Evolutionary conservation across 1,284 basidiomycete genomes (phyloP).

Genomic region (Sporisorium reilianum): DNA sequence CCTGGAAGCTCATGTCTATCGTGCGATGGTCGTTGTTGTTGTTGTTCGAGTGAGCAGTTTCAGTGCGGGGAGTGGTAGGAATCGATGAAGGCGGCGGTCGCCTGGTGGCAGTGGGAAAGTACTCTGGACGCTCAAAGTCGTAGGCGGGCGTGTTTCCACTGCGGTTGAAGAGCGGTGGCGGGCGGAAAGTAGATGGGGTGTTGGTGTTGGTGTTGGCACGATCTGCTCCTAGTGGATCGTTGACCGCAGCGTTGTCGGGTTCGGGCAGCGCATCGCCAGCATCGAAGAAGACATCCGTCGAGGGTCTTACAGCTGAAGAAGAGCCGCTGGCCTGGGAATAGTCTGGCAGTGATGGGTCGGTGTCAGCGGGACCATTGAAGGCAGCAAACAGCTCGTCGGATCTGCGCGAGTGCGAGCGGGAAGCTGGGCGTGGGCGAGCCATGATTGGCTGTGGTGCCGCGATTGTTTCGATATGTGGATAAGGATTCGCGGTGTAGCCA

Average conservation of each 20-base stretch:
- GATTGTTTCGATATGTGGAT: neutral
- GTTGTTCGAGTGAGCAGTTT: slow-evolving; percentile 2
- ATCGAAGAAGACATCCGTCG: slow-evolving; percentile 60
- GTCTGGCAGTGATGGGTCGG: slow-evolving; percentile 30
- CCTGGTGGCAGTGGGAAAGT: slow-evolving; percentile 46
- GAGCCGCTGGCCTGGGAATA: slow-evolving; percentile 33
- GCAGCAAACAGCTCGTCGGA: slow-evolving; percentile 44
- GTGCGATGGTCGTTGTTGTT: slow-evolving; percentile 24
- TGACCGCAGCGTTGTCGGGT: slow-evolving; percentile 16
- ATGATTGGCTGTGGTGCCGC: slow-evolving; percentile 22
- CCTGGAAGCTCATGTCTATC: slow-evolving; percentile 38
- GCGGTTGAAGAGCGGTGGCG: slow-evolving; percentile 10
- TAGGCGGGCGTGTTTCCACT: slow-evolving; percentile 32
- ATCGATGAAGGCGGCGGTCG: slow-evolving; percentile 29
- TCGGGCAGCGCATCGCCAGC: slow-evolving; percentile 55
- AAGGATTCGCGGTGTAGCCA: neutral
- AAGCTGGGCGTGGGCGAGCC: slow-evolving; percentile 30
- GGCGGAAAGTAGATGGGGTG: slow-evolving; percentile 6
- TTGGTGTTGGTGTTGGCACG: slow-evolving; percentile 30
- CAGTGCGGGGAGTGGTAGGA: slow-evolving; percentile 20
- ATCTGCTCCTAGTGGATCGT: slow-evolving; percentile 46
- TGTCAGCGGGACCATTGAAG: slow-evolving; percentile 34
- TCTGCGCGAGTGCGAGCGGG: slow-evolving; percentile 28
- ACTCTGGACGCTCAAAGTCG: slow-evolving; percentile 62
- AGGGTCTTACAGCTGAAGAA: slow-evolving; percentile 5